phyloP scores from a whole-genome alignment of 2,329 filamentous ascomycete species.

The Aspergillus oerlinghausenensis region DNA sequence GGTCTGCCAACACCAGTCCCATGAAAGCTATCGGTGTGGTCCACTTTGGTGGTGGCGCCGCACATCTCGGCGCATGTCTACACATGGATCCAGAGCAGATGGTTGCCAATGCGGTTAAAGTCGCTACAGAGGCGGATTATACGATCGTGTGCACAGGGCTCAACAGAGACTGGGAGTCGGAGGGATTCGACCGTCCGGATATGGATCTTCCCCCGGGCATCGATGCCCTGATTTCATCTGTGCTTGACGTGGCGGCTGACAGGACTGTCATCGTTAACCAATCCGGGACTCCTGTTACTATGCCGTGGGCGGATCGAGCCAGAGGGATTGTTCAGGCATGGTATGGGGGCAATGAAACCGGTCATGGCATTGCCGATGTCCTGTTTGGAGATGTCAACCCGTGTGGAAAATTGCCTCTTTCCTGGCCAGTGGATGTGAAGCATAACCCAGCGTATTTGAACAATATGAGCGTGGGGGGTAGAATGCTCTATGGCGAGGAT shows the following conservation, averaged over 20 bases:
- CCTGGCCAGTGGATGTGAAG: constrained; percentile 60
- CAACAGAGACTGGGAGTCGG: constrained; percentile 32
- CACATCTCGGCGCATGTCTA: constrained; percentile 23
- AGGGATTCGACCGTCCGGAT: constrained; percentile 44
- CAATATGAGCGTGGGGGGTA: constrained; percentile 63
- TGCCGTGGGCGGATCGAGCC: constrained; percentile 41
- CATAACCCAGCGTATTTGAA: constrained; percentile 73
- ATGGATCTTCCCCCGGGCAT: constrained; percentile 52
- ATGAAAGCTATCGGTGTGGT: constrained; percentile 22
- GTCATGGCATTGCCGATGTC: constrained; percentile 73
- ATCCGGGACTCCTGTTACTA: constrained; percentile 62
- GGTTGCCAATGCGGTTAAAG: constrained; percentile 9
- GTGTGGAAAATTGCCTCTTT: constrained; percentile 67
- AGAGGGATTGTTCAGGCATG: constrained; percentile 66
- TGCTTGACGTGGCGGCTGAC: constrained; percentile 61
- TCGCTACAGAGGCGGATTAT: constrained; percentile 15
- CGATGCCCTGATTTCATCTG: constrained; percentile 55
- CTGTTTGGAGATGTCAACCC: constrained; percentile 69
- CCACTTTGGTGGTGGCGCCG: constrained; percentile 20
- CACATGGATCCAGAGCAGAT: constrained; percentile 12
- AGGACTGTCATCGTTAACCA: constrained; percentile 66
- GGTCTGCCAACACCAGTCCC: constrained; percentile 23
- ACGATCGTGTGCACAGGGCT: constrained; percentile 20
- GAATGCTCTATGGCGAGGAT: constrained; percentile 71
- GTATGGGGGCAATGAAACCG: constrained; percentile 79